A percentile compares a stretch with the other conserved stretches of the same genome.
Conservation (phyloP, 352 stramenopile genomes). For the Phytophthora europaea region DNA sequence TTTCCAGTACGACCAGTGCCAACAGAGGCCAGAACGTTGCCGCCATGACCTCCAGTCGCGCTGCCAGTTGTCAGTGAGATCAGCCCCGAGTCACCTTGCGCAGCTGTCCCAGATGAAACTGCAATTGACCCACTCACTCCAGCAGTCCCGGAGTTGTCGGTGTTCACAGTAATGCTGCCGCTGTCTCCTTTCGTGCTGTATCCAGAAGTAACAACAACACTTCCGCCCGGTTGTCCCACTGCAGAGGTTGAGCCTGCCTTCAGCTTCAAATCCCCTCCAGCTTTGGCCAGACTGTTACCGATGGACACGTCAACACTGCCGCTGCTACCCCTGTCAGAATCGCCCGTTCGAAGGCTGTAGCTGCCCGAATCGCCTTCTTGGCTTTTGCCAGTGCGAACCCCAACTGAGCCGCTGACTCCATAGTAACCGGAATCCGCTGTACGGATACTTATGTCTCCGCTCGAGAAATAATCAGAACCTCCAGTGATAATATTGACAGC, state of each 20-base stretch:
- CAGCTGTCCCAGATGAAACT: constrained; percentile 67
- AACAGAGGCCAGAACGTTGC: constrained; percentile 72
- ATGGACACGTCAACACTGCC: constrained; percentile 33
- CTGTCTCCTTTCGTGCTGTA: constrained; percentile 73
- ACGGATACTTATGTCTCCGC: constrained; percentile 66
- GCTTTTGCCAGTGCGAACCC: constrained; percentile 65
- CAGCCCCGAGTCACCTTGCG: constrained; percentile 69
- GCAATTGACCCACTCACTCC: constrained; percentile 84
- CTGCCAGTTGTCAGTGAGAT: constrained; percentile 79
- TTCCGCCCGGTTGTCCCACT: constrained; percentile 71
- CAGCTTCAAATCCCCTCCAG: constrained; percentile 36
- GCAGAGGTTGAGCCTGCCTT: constrained; percentile 43
- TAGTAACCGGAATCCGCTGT: constrained; percentile 72
- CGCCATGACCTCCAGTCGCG: constrained; percentile 65
- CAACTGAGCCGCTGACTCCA: constrained; percentile 80
- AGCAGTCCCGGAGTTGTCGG: constrained; percentile 72
- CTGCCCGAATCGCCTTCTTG: constrained; percentile 65
- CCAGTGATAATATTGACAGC: constrained; percentile 57
- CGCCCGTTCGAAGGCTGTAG: constrained; percentile 66
- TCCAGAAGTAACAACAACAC: constrained; percentile 83
- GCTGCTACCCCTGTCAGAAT: constrained; percentile 48
- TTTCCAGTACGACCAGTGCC: constrained; percentile 60
- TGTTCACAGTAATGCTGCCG: constrained; percentile 81
- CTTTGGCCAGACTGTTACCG: constrained; percentile 30
- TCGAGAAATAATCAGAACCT: constrained; percentile 51